A percentile compares a stretch with the other conserved stretches of the same genome.
These are phyloP conservation scores for Neopestalotiopsis clavispora DNA, from an alignment of 2,329 filamentous ascomycete genomes.

Conservation along the genomic window DNA sequence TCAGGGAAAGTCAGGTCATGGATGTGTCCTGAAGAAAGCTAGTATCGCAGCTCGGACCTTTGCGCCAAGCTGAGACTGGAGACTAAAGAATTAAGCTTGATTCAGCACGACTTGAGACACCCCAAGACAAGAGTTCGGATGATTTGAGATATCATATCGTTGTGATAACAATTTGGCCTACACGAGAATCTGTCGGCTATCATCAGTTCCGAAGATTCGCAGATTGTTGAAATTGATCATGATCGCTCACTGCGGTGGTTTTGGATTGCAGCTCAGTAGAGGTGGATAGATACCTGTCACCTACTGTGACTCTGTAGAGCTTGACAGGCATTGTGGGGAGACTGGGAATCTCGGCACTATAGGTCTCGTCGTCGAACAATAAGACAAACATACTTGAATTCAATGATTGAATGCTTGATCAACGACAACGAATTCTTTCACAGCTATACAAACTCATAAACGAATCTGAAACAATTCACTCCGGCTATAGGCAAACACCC, in stretches of 20 bases:
- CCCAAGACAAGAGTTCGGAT: conserved; percentile 1
- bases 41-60: neutral
- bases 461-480: too few relatives aligned
- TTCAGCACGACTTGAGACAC: neutral
- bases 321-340: too few relatives aligned
- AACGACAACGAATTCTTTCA: too few relatives aligned
- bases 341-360: too few relatives aligned
- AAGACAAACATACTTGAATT: too few relatives aligned
- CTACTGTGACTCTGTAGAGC: too few relatives aligned
- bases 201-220: neutral
- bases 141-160: neutral
- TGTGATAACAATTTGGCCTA: neutral
- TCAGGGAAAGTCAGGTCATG: neutral
- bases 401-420: too few relatives aligned
- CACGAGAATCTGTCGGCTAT: neutral
- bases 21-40: neutral
- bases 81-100: neutral
- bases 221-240: neutral
- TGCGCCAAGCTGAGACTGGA: conserved; percentile 1
- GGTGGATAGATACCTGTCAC: too few relatives aligned
- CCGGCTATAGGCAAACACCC: too few relatives aligned
- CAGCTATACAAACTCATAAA: too few relatives aligned
- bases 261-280: too few relatives aligned
- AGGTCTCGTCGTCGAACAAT: too few relatives aligned
- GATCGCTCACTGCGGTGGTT: neutral